Conservation (phyloP, 2,329 filamentous ascomycete genomes). For the Fusarium subtropicale region DNA sequence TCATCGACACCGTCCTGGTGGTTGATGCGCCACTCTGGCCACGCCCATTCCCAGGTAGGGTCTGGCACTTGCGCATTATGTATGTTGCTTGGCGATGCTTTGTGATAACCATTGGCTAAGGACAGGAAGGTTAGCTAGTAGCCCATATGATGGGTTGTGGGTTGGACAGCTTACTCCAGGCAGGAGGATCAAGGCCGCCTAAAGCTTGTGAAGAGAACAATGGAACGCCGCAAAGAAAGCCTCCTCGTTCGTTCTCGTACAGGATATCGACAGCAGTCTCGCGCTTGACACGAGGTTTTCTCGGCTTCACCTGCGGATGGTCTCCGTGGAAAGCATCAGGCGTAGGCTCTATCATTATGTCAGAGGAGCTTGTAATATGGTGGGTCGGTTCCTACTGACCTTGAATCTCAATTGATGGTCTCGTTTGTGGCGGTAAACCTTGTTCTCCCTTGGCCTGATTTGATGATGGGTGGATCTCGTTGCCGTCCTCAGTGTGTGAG, state of each 20-base stretch:
- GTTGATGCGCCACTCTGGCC: slow-evolving; percentile 73
- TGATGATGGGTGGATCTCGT: slow-evolving; percentile 7
- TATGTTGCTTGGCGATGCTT: slow-evolving; percentile 73
- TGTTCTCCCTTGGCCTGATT: slow-evolving; percentile 17
- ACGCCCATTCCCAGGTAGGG: slow-evolving; percentile 92
- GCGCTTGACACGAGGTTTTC: slow-evolving; percentile 53
- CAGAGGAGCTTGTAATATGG: slow-evolving; percentile 4
- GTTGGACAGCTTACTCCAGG: slow-evolving; percentile 71
- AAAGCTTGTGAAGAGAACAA: slow-evolving; percentile 91
- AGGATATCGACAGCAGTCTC: slow-evolving; percentile 82
- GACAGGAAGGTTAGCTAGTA: slow-evolving; percentile 11
- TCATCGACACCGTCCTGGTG: slow-evolving; percentile 83
- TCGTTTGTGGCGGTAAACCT: slow-evolving; percentile 34
- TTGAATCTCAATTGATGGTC: slow-evolving; percentile 53
- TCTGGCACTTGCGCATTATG: slow-evolving; percentile 92
- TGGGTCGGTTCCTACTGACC: slow-evolving; percentile 36
- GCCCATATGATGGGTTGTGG: background rate
- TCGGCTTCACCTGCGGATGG: slow-evolving; percentile 52
- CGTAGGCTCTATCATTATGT: slow-evolving; percentile 48
- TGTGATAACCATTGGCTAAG: slow-evolving; percentile 71
- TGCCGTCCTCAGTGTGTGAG: slow-evolving; percentile 27
- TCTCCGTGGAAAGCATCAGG: slow-evolving; percentile 42
- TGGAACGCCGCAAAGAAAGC: slow-evolving; percentile 87
- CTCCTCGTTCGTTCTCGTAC: slow-evolving; percentile 95
- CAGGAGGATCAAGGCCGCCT: slow-evolving; percentile 83